Evolutionary conservation across 1,284 basidiomycete species (phyloP).

Genomic region (Ustilago vetiveriae): DNA sequence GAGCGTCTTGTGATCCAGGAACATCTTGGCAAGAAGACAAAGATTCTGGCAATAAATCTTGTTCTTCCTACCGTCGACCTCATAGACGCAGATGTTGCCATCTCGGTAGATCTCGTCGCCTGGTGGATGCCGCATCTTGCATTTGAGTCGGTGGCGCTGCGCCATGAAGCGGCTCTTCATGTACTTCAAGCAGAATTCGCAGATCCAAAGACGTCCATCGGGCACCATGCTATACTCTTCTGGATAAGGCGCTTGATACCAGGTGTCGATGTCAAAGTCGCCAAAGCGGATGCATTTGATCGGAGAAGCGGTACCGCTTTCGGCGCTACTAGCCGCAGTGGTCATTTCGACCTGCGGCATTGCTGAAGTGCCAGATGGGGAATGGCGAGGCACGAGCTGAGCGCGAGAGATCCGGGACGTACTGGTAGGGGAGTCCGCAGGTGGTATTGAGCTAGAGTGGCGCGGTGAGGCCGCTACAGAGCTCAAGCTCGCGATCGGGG

Average conservation of each 20-base stretch:
- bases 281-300: slow-evolving; percentile 81
- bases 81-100: slow-evolving; percentile 87
- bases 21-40: slow-evolving; percentile 99
- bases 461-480: slow-evolving; percentile 27
- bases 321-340: slow-evolving; percentile 44
- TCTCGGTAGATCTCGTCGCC: slow-evolving; percentile 99
- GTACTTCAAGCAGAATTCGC: slow-evolving; percentile 97
- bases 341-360: slow-evolving; percentile 38
- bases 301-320: slow-evolving; percentile 59
- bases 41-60: slow-evolving; percentile 99
- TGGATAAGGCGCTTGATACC: slow-evolving; percentile 98
- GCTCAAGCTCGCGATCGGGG: neutral
- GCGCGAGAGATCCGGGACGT: slow-evolving; percentile 27
- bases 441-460: slow-evolving; percentile 1
- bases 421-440: slow-evolving; percentile 21
- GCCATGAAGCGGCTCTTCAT: slow-evolving; percentile 95
- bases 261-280: slow-evolving; percentile 93
- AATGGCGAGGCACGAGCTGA: slow-evolving; percentile 24
- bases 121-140: slow-evolving; percentile 91
- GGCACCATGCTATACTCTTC: slow-evolving; percentile 95
- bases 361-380: slow-evolving; percentile 22
- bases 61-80: slow-evolving; percentile 97
- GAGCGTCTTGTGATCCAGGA: slow-evolving; percentile 97
- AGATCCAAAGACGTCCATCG: slow-evolving; percentile 93
- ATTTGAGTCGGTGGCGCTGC: slow-evolving; percentile 85